Percentiles rank a stretch among this genome's conserved stretches.
Conservation (phyloP, 495 filamentous ascomycete genomes). For the Lasiosphaeriaceae sp. region DNA sequence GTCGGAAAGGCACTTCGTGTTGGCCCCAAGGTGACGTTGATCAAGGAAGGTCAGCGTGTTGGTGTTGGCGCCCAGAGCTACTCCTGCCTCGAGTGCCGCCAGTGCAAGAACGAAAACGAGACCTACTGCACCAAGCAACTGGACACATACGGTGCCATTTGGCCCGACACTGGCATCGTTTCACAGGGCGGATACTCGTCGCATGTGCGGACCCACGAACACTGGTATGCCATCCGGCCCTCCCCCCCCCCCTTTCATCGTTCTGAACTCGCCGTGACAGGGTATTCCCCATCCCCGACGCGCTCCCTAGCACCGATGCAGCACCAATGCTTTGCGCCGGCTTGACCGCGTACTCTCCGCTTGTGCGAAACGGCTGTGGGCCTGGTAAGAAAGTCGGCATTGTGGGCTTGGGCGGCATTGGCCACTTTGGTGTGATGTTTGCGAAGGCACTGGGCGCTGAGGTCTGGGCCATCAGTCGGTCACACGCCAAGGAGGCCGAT, state of each 20-base stretch:
- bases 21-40: conserved; percentile 52
- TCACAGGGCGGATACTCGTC: conserved; percentile 54
- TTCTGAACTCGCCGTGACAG: conserved; percentile 18
- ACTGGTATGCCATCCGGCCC: conserved; percentile 36
- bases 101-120: conserved; percentile 58
- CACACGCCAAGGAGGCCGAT: conserved; percentile 65
- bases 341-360: conserved; percentile 73
- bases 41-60: conserved; percentile 53
- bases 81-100: conserved; percentile 51
- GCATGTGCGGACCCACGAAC: conserved; percentile 52
- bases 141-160: conserved; percentile 54
- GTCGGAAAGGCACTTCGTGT: conserved; percentile 50
- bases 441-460: conserved; percentile 69
- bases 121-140: conserved; percentile 53
- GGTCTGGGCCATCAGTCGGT: conserved; percentile 65
- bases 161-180: conserved; percentile 50
- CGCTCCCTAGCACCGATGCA: conserved; percentile 58
- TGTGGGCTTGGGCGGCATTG: conserved; percentile 67
- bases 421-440: conserved; percentile 69
- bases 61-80: conserved; percentile 55
- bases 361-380: conserved; percentile 68
- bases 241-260: neutral
- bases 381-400: conserved; percentile 81
- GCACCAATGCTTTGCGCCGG: conserved; percentile 92
- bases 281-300: conserved; percentile 76